Base-by-base conservation (phyloP, 1,139 yeast species). In the Candida tetrigidarum region DNA sequence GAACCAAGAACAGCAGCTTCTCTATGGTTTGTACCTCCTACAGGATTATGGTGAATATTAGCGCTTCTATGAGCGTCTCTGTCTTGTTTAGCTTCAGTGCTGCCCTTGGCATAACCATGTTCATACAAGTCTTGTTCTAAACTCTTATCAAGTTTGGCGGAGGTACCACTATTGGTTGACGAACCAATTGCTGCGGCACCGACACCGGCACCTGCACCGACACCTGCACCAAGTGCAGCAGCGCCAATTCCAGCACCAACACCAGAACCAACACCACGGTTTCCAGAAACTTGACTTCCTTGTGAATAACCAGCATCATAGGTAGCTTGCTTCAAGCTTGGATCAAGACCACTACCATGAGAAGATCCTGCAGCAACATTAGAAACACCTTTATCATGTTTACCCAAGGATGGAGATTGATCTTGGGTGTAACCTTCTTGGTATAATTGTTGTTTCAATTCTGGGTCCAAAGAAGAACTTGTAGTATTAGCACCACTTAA, bases 21-120 rank as follows among this genome's bases (percentile, higher is more conserved):
- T 37, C 38, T 41, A 36, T 47, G 43, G 16, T 43, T 40, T 8
- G 50, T 30, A 14, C 48, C 47, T 15, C 48, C 47, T 15, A 37
- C 23, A 25, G 41, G 39, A 14, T 37, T 25, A n/a, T 26, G 32
- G 10, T 34, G 39, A 11, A 33, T 7, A 15, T 16, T 26, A 26
- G 22, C 15, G 16, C 16, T 26, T 15, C 29, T 23, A 2, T 33
- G 10, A 4, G 26, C 14, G 34, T 47, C 48, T 29, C 43, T 40
- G 19, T 39, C 45, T 23, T 41, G 37, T 34, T 45, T 47, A 28
- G 42, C 41, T 30, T 47, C 50, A 23, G 43, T 39, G n/a, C 46
- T 43, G 11, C 50, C 49, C 33, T 40, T 44, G 8, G 51, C 48
- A 44, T 49, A 45, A 11, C 51, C 51, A 18, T 49, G 51, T 26